Evolutionary conservation across 2,329 filamentous ascomycete species (phyloP).

Genomic region (Passalora sequoiae): DNA sequence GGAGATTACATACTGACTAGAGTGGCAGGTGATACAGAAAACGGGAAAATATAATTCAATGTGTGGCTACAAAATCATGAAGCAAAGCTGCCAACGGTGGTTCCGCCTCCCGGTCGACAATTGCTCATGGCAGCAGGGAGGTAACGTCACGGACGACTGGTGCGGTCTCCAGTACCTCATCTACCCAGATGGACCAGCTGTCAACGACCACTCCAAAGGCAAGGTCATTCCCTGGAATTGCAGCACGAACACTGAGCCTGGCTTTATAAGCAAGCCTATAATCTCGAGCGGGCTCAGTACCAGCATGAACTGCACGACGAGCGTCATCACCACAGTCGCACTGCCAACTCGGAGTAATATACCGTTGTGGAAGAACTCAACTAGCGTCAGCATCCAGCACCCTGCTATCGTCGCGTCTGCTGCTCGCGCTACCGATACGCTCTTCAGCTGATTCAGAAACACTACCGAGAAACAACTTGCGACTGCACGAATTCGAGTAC

Average conservation of each 20-base stretch:
- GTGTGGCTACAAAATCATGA: slow-evolving; percentile 2
- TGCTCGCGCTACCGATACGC: no score
- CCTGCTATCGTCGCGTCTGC: no score
- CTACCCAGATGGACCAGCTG: background rate
- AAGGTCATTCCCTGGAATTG: background rate
- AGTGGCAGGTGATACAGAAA: background rate
- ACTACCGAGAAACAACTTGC: no score
- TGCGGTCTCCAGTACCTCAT: slow-evolving; percentile 1
- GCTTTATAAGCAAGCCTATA: background rate
- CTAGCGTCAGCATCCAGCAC: no score
- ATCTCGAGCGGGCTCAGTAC: no score
- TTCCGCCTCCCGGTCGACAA: background rate
- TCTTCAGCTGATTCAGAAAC: no score
- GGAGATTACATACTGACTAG: background rate
- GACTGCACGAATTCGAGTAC: no score
- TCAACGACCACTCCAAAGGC: background rate
- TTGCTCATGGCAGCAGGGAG: slow-evolving; percentile 3
- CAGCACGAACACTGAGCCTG: background rate
- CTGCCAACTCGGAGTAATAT: no score
- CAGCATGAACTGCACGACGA: no score
- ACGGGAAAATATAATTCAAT: background rate
- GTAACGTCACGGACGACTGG: slow-evolving; percentile 1
- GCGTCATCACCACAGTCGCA: no score
- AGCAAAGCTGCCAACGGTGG: background rate
- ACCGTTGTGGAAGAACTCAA: no score